Base-by-base conservation (phyloP, 2,329 filamentous ascomycete species). In the Shiraia sp. region DNA sequence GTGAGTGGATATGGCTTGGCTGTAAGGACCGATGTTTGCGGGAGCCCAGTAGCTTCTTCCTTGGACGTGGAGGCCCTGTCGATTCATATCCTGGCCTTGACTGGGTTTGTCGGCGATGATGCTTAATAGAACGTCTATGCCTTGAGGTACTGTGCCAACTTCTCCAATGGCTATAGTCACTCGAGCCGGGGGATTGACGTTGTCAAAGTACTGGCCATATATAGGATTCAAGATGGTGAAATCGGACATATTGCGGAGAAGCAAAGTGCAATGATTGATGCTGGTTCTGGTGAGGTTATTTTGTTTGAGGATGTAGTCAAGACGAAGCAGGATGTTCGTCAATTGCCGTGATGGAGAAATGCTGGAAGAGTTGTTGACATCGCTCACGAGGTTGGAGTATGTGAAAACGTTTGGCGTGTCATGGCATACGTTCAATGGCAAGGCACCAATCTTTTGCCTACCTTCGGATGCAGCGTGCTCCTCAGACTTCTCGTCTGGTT, bases 1-100 rank as follows among this genome's bases (percentile, higher is more conserved):
- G 1, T 75, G 74, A 9, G 82, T 71, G 2, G 79, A 76, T 35
- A 93, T 83, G 3, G 90, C 90, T 72, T 99, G 93, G 41, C 91
- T 96, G 69, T 97, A 97, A 0, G 93, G 93, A 0, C 93, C 93
- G 39, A 99, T 97, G 62, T 97, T 97, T 14, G 93, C 92, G 0
- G 93, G 93, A 0, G 93, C 93, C 93, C 93, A 99, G 75, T 97
- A 97, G 9, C 90, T 95, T 27, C 88, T 78, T 3, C 88, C 91
- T 70, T 97, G 93, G 5, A 99, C 91, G 66, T 99, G 93, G 1
- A 97, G 78, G 0, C 70, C 87, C 42, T 72, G 66, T 23, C 75
- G 68, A 2, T 34, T 17, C 0, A 43, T 35, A 7, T 77, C 68
- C 13, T 28, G 23, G 22, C 44, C 39, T 13, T 14, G 35, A 1